Conservation (phyloP, 441 rosid species). For the Erodium trifolium region DNA sequence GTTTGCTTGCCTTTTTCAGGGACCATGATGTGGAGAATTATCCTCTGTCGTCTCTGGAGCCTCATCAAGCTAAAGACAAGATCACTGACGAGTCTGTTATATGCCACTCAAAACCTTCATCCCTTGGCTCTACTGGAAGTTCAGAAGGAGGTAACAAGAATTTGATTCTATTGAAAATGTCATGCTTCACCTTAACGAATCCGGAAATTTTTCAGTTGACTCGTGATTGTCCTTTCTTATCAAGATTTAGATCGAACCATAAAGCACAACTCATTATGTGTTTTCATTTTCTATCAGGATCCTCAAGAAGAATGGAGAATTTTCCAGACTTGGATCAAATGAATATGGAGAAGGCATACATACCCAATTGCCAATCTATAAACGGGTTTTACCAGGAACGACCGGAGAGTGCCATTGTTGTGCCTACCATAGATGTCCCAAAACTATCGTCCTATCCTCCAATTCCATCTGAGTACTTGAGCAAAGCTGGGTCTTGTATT, state of each 20-base stretch:
- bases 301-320: conserved; percentile 63
- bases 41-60: conserved; percentile 28
- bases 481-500: conserved; percentile 20
- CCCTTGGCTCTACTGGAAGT: conserved; percentile 78
- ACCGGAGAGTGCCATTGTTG: conserved; percentile 29
- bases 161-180: neutral
- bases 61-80: conserved; percentile 50
- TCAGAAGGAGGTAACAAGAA: conserved; percentile 71
- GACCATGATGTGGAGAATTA: conserved; percentile 25
- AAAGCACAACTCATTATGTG: neutral
- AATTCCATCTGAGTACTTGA: conserved; percentile 18
- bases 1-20: conserved; percentile 20
- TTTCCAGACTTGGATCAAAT: conserved; percentile 51
- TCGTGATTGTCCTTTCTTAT: too few relatives aligned
- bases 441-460: conserved; percentile 21
- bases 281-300: conserved; percentile 38
- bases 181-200: neutral
- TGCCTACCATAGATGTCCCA: conserved; percentile 25
- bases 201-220: too few relatives aligned
- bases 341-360: conserved; percentile 19
- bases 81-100: conserved; percentile 57
- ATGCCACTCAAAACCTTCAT: conserved; percentile 77
- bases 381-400: conserved; percentile 40
- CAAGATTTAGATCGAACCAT: too few relatives aligned
- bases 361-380: conserved; percentile 31